Base-by-base conservation (phyloP, 768 basidiomycete genomes). In the Pisolithus marmoratus region DNA sequence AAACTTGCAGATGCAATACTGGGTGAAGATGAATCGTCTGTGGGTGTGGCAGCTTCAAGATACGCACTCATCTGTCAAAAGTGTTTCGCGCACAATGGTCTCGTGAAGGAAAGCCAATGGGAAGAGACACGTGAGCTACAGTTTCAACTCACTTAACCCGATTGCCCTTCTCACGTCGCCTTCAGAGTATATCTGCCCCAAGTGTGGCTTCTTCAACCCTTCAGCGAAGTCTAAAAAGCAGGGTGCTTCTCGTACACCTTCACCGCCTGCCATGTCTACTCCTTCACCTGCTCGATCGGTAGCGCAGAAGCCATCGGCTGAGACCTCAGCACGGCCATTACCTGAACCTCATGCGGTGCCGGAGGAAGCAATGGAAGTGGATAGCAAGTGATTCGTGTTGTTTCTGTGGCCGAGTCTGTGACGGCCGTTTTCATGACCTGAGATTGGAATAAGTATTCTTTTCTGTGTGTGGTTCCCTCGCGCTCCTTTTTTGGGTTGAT, bases 61-160 rank as follows among this genome's bases (percentile, higher is more conserved):
- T 95, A 90, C 59, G 93, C 93, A 2, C 78, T 94, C 46, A 94
- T 95, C 44, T 95, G 93, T 68, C 83, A 84, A 58, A 83, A 82
- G 55, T 95, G 93, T 63, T 94, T 88, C 61, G 70, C 81, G 20
- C 93, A 94, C 63, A 95, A 95, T 54, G 93, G 93, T 3, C 75
- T 96, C 2, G 88, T 91, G 9, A 84, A 85, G 60, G 90, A 91
- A 64, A 81, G 75, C 42, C 75, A 84, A 64, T 94, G 86, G 81
- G 84, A 87, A 54, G 83, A 87, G 55, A 79, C 85, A 26, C 88
- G 93, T 94, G 59, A 67, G 90, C 82, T 22, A 11, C 14, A 14
- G 38, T 40, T 57, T 34, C 15, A 27, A 19, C 40, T 37, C 41
- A 48, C 20, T 9, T 14, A 43, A 46, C 23, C 19, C 36, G 5